phyloP scores from a whole-genome alignment of 1,284 basidiomycete species.

The Coniferiporia sulphurascens region DNA sequence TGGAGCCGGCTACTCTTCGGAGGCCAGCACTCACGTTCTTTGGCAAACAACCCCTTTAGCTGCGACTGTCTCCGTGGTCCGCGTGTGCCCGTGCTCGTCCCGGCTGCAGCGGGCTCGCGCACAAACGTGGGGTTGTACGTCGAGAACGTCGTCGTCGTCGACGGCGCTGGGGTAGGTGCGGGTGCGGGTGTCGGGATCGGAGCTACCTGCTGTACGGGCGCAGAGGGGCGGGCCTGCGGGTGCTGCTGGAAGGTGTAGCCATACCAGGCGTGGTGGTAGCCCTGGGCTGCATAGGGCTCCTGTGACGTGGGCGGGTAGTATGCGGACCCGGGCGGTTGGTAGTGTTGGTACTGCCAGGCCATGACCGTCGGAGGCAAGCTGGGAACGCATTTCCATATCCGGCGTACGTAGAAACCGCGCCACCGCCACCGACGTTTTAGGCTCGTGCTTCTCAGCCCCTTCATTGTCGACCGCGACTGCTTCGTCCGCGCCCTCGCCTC shows the following conservation, averaged over 20 bases:
- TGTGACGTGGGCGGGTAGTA: constrained; percentile 1
- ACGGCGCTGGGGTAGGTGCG: constrained; percentile 5
- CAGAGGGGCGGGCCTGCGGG: neutral
- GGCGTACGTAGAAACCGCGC: too few relatives aligned
- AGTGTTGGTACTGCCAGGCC: constrained; percentile 11
- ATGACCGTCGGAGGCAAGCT: neutral
- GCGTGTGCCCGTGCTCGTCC: constrained; percentile 7
- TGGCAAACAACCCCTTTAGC: constrained; percentile 18
- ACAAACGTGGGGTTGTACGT: constrained; percentile 7
- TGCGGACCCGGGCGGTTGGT: neutral
- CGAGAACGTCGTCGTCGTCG: constrained; percentile 13
- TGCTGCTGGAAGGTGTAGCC: constrained; percentile 6
- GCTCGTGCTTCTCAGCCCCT: neutral
- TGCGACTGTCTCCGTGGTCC: constrained; percentile 18
- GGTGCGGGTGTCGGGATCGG: neutral
- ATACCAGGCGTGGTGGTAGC: constrained; percentile 16
- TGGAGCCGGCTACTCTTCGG: neutral
- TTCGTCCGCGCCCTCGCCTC: neutral
- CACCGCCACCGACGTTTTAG: neutral
- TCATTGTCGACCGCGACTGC: neutral
- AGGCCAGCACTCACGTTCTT: constrained; percentile 18
- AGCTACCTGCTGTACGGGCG: constrained; percentile 1
- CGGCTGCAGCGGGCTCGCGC: constrained; percentile 1
- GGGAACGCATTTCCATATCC: neutral
- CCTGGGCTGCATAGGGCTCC: constrained; percentile 12